Percentiles rank a stretch among this genome's conserved stretches.
These are phyloP conservation scores for Cyberlindnera lachancei DNA, from an alignment of 805 yeast species.

Conservation along the genomic window DNA sequence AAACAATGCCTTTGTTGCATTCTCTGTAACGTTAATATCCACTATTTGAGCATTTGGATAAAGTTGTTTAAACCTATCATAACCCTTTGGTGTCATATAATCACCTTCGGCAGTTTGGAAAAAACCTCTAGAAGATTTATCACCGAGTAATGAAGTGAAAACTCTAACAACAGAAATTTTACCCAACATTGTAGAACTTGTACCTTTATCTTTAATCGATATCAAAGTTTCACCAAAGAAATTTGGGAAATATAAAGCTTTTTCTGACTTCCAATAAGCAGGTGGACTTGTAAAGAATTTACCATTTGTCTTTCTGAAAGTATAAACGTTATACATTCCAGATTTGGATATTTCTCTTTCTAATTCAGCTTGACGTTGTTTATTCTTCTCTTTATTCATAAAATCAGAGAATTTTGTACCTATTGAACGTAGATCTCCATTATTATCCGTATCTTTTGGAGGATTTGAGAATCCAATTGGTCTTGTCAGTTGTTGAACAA, in stretches of 20 bases:
- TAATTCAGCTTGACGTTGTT: conserved; percentile 41
- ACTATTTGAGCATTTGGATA: conserved; percentile 60
- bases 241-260: conserved; percentile 78
- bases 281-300: conserved; percentile 78
- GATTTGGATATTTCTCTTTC: conserved; percentile 60
- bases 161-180: conserved; percentile 60
- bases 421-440: conserved; percentile 32
- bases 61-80: conserved; percentile 29
- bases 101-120: conserved; percentile 40
- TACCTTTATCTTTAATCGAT: conserved; percentile 21
- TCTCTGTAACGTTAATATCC: conserved; percentile 72
- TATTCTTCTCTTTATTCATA: conserved; percentile 40
- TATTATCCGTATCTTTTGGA: conserved; percentile 32
- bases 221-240: conserved; percentile 48
- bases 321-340: conserved; percentile 58
- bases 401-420: conserved; percentile 37
- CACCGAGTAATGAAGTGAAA: conserved; percentile 65
- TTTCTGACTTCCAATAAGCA: conserved; percentile 67
- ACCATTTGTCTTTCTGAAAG: conserved; percentile 69
- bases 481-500: conserved; percentile 27
- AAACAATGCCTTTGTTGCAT: conserved; percentile 56
- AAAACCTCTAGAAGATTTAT: conserved; percentile 53
- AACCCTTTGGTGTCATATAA: conserved; percentile 34
- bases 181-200: conserved; percentile 35
- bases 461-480: conserved; percentile 39